Conservation (phyloP, 2,329 filamentous ascomycete genomes). For the Xylaria polymorpha region DNA sequence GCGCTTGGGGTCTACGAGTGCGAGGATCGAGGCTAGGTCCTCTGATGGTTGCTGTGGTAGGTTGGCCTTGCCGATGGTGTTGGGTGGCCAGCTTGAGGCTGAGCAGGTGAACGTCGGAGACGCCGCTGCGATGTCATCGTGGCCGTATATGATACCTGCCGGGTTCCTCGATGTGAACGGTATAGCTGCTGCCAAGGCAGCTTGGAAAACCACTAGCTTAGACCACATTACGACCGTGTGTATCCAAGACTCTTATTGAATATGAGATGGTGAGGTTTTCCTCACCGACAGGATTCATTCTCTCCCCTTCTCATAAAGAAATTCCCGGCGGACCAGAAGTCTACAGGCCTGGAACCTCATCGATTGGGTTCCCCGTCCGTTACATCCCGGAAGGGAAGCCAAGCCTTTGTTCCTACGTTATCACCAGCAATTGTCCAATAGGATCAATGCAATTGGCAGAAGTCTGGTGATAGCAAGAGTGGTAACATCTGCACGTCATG, state of each 20-base stretch:
- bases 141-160: slow-evolving; percentile 33
- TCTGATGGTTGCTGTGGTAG: slow-evolving; percentile 46
- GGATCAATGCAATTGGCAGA: not conserved
- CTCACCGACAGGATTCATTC: not conserved
- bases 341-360: slow-evolving; percentile 12
- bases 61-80: slow-evolving; percentile 44
- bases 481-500: slow-evolving; percentile 11
- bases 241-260: not conserved
- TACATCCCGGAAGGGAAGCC: slow-evolving; percentile 27
- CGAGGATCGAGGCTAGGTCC: slow-evolving; percentile 47
- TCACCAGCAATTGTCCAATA: slow-evolving; percentile 29
- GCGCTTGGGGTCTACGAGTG: slow-evolving; percentile 53
- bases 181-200: slow-evolving; percentile 34
- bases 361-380: slow-evolving; percentile 2
- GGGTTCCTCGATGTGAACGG: slow-evolving; percentile 42
- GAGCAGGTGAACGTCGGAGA: slow-evolving; percentile 42
- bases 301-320: not conserved
- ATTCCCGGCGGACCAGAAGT: not conserved
- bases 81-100: slow-evolving; percentile 49
- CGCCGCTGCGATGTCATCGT: slow-evolving; percentile 8
- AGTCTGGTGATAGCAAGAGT: slow-evolving; percentile 18
- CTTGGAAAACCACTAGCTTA: slow-evolving; percentile 30
- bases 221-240: slow-evolving; percentile 35
- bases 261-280: not conserved
- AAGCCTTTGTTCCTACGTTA: slow-evolving; percentile 28